A percentile compares a stretch with the other conserved stretches of the same genome.
phyloP scores from a whole-genome alignment of 371 early-diverging fungal genomes.

The Amoeboaphelidium occidentale region DNA sequence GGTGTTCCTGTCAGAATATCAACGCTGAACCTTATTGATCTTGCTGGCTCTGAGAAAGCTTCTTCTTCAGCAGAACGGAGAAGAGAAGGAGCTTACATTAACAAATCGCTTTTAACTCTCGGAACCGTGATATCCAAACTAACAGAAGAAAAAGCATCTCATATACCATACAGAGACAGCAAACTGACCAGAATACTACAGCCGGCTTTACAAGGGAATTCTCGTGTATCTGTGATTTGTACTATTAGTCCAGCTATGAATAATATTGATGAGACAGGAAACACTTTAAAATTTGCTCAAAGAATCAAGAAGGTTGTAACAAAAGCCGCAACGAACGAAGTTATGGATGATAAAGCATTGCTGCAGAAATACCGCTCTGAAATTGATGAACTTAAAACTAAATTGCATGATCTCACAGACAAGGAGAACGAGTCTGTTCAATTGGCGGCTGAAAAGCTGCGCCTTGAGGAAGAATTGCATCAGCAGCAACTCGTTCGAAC shows the following conservation, averaged over 20 bases:
- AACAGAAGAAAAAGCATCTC: conserved; percentile 28
- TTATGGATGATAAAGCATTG: conserved; percentile 59
- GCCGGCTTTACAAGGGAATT: conserved; percentile 46
- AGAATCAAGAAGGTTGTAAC: conserved; percentile 44
- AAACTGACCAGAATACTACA: conserved; percentile 72
- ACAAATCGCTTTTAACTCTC: conserved; percentile 62
- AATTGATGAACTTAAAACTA: conserved; percentile 50
- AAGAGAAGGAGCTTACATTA: conserved; percentile 81
- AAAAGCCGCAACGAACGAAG: conserved; percentile 33
- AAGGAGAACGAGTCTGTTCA: background rate
- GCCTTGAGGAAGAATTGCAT: conserved; percentile 46
- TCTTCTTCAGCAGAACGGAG: conserved; percentile 40
- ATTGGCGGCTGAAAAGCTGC: conserved; percentile 7
- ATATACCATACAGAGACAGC: conserved; percentile 70
- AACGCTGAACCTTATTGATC: conserved; percentile 59
- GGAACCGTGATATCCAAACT: conserved; percentile 72
- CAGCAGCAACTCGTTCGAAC: conserved; percentile 39
- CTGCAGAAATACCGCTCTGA: conserved; percentile 57
- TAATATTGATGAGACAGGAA: conserved; percentile 42
- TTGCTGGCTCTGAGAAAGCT: conserved; percentile 85
- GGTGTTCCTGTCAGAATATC: conserved; percentile 38
- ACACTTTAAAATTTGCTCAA: conserved; percentile 64
- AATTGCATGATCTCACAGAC: conserved; percentile 16
- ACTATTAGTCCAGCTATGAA: conserved; percentile 32
- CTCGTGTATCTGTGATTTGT: conserved; percentile 49